These are phyloP conservation scores for Schizothecium vesticola DNA, from an alignment of 495 filamentous ascomycete species.

Conservation along the genomic window DNA sequence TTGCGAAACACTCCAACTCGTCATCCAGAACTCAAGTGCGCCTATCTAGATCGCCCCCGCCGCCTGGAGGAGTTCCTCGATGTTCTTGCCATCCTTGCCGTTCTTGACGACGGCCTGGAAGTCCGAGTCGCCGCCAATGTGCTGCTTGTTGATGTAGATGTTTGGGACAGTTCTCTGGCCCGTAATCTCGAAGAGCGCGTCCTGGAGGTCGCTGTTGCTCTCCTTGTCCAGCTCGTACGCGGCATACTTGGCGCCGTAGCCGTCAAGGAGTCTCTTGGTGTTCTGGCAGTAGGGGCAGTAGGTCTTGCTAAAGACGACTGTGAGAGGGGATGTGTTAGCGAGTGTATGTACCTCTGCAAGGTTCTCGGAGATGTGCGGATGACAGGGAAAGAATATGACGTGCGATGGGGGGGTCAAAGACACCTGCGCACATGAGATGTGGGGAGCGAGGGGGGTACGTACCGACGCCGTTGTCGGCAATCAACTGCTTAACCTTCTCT, in stretches of 20 bases:
- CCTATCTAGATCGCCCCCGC: conserved; percentile 31
- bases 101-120: conserved; percentile 54
- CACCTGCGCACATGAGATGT: not conserved
- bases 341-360: not conserved
- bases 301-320: conserved; percentile 92
- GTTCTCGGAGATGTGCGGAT: not conserved
- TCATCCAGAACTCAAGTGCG: not conserved
- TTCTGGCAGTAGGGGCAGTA: conserved; percentile 94
- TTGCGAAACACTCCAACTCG: not conserved
- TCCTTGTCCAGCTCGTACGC: conserved; percentile 79
- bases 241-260: conserved; percentile 66
- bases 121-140: conserved; percentile 97
- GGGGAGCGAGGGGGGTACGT: conserved; percentile 30
- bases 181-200: conserved; percentile 73
- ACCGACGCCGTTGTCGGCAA: conserved; percentile 90
- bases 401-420: not conserved
- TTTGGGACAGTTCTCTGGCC: conserved; percentile 87
- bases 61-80: conserved; percentile 36
- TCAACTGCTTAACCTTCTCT: conserved; percentile 77
- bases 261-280: conserved; percentile 66
- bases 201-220: conserved; percentile 78
- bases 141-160: conserved; percentile 83
- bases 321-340: not conserved
- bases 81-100: conserved; percentile 34
- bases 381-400: not conserved